Evolutionary conservation across 2,329 filamentous ascomycete genomes (phyloP), one percentile per base, ranked within the genome.

Genomic region (Madurella mycetomatis): DNA sequence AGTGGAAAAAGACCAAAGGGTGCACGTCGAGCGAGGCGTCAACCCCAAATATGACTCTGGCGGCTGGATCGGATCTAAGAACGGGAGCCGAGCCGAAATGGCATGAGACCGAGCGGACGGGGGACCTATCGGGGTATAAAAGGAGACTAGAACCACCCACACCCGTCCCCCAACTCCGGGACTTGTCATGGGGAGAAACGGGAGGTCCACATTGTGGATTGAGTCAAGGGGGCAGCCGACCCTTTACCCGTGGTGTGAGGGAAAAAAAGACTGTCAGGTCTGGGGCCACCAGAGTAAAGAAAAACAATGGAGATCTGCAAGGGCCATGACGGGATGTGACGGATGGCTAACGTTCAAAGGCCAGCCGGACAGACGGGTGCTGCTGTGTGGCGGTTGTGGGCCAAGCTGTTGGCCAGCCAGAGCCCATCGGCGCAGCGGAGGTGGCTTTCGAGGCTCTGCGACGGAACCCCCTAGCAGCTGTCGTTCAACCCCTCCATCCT

Each of bases 241-340:
- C 48, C 19, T 57, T 51, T 37, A 48, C 47, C 55, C 47, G 51
- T 18, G 37, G 43, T 41, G n/a, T 16, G 25, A 3, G 34, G 16
- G 13, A 47, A 51, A 43, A 25, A 43, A 12, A 39, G 11, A 43
- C n/a, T n/a, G 17, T 30, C 18, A 34, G 25, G 17, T 41, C 15
- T 25, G 40, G 41, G 42, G 40, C 15, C 44, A 32, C 9, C 32
- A 13, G 19, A 31, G 47, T 40, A 30, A 15, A n/a, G 17, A 41
- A 37, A 19, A 43, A 47, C 34, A 45, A 47, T 48, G 16, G 37
- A 37, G 46, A 58, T 58, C 46, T 49, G 41, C 50, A 55, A 51
- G 40, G 47, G 40, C 47, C 49, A 54, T 56, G 56, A 59, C 56
- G 58, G 58, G 56, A 53, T 54, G 55, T 56, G 57, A 59, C 53